Percentiles rank a stretch among this genome's conserved stretches.
These are phyloP conservation scores for Colletotrichum lupini DNA, from an alignment of 2,329 filamentous ascomycete species.

Conservation along the genomic window DNA sequence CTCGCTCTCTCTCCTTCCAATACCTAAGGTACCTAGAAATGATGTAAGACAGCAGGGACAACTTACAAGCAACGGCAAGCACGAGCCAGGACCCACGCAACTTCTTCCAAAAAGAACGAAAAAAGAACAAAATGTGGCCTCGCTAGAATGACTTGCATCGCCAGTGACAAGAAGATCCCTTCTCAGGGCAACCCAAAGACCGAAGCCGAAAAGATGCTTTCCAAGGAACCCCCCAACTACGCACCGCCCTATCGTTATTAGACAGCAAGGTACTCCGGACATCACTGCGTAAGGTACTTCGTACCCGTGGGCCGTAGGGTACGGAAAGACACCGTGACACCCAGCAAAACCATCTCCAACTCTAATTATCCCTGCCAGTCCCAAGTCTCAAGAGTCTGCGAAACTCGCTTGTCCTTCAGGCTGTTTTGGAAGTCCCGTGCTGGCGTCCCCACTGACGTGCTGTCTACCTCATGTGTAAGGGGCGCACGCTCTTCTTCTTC, in stretches of 20 bases:
- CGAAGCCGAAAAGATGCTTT: not conserved
- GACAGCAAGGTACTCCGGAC: not conserved
- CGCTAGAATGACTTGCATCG: slow-evolving; percentile 18
- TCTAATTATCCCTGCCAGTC: slow-evolving; percentile 35
- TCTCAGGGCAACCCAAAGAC: not conserved
- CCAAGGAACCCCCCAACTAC: not conserved
- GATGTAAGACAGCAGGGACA: not conserved
- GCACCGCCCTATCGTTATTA: not conserved
- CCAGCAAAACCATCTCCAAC: slow-evolving; percentile 15
- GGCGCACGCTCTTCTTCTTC: slow-evolving; percentile 10
- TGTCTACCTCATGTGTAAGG: not conserved
- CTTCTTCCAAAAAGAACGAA: slow-evolving; percentile 13
- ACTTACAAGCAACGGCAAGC: not conserved
- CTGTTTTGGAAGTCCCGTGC: slow-evolving; percentile 45
- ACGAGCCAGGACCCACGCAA: not conserved
- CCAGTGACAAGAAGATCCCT: slow-evolving; percentile 7
- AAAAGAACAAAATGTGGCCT: not conserved
- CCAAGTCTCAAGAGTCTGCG: slow-evolving; percentile 42
- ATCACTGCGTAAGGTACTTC: no score
- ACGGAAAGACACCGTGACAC: not conserved
- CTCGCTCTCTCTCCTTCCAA: not conserved
- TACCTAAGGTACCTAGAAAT: not conserved
- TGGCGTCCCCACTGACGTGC: slow-evolving; percentile 21
- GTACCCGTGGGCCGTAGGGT: no score
- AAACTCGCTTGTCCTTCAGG: slow-evolving; percentile 54